A percentile compares a stretch with the other conserved stretches of the same genome.
Conservation (phyloP, 176 grass and related monocot genomes). For the Cocos nucifera region DNA sequence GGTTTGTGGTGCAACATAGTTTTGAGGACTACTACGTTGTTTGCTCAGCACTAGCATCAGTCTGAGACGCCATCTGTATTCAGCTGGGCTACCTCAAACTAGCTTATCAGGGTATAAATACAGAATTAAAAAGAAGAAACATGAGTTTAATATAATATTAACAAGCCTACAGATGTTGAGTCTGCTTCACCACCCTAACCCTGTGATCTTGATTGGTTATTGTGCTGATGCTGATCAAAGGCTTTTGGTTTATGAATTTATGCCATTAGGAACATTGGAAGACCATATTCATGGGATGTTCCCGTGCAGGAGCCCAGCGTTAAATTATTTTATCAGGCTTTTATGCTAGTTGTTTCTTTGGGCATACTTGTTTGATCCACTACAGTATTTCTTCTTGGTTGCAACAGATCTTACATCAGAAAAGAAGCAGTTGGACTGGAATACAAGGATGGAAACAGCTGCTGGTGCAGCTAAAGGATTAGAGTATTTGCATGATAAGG, state of each 20-base stretch:
- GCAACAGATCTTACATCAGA: slow-evolving; percentile 27
- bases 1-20: too few species aligned
- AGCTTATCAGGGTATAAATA: too few species aligned
- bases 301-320: background rate
- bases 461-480: slow-evolving; percentile 31
- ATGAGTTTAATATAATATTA: too few species aligned
- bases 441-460: slow-evolving; percentile 17
- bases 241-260: slow-evolving; percentile 54
- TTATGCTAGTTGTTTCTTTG: background rate
- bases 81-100: too few species aligned
- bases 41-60: too few species aligned
- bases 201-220: slow-evolving; percentile 47
- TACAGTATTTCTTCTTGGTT: background rate
- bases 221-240: slow-evolving; percentile 56
- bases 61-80: too few species aligned
- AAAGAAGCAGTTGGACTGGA: slow-evolving; percentile 24
- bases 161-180: slow-evolving; percentile 10
- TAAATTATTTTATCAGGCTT: background rate
- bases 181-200: slow-evolving; percentile 50
- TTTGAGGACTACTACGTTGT: too few species aligned
- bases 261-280: slow-evolving; percentile 49
- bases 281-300: slow-evolving; percentile 46
- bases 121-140: too few species aligned
- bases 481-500: slow-evolving; percentile 44
- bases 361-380: background rate